Base-by-base conservation (phyloP, 2,329 filamentous ascomycete species). In the Pestalotiopsis fici region DNA sequence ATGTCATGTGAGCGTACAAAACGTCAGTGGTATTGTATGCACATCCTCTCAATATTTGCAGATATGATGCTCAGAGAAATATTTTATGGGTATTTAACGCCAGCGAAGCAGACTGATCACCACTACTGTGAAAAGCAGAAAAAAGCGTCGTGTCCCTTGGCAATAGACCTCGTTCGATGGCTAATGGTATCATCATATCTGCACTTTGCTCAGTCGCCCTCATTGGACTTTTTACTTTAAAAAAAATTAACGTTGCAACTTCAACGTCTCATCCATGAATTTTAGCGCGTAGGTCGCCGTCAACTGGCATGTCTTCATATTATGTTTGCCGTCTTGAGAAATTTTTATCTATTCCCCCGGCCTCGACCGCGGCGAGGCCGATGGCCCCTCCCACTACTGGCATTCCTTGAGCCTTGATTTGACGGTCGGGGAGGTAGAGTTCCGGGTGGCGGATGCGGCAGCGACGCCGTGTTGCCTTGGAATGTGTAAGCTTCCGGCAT, bases 401-500 rank as follows among this genome's bases (percentile, higher is more conserved):
- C 35, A 25, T 50, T 62, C n/a, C 59, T 43, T 5, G 21, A 15
- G 15, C 15, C 27, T 12, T 23, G 59, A 3, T 18, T 25, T 13
- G 15, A 31, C 15, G 59, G 59, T 43, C 59, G 59, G 9, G 35
- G 59, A 23, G 59, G 59, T n/a, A 62, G 37, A 18, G 59, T 43
- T 25, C 59, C 59, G 4, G 59, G 59, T 21, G 59, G 59, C 25
- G 59, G 31, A 7, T 47, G 37, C 21, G 35, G 59, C 11, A 62
- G 59, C 23, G 59, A n/a, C 11, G 27, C 23, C 7, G 23, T 31
- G n/a, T 62, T 43, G 37, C 59, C 59, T 62, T 62, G 59, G 23
- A 50, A 50, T 25, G 35, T 47, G 39, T 62, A 65, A 59, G 50
- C 54, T 43, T 37, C 37, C 25, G 64, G 64, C 21, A 66, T 25